phyloP scores from a whole-genome alignment of 768 basidiomycete species.

The Lentinula boryana region DNA sequence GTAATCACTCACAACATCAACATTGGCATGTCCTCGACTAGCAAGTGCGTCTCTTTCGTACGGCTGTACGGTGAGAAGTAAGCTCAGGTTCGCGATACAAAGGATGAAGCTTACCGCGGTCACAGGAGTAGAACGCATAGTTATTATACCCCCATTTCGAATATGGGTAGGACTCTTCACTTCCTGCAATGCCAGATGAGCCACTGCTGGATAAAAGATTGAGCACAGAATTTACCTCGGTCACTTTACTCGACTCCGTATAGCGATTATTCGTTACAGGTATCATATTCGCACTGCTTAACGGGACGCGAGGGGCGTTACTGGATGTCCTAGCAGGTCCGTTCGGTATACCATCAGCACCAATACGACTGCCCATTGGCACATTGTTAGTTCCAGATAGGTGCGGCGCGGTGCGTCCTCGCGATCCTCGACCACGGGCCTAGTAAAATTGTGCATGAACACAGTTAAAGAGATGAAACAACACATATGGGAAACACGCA shows the following conservation, averaged over 20 bases:
- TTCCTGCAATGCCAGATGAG: background rate
- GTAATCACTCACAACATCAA: background rate
- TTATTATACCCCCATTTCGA: background rate
- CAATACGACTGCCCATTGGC: constrained; percentile 6
- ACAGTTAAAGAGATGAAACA: background rate
- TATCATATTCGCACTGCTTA: constrained; percentile 18
- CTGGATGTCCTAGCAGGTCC: constrained; percentile 16
- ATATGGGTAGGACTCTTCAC: background rate
- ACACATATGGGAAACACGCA: background rate
- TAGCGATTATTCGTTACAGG: constrained; percentile 5
- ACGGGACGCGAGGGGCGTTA: background rate
- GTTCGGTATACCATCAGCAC: constrained; percentile 17
- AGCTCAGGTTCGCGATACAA: background rate
- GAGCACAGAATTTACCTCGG: background rate
- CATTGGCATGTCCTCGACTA: background rate
- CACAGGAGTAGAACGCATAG: background rate
- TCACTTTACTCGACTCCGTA: background rate
- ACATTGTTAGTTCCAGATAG: constrained; percentile 1
- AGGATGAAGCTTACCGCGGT: background rate
- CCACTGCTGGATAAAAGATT: background rate
- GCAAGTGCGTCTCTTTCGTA: background rate
- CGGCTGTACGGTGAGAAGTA: background rate
- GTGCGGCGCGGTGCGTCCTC: background rate
- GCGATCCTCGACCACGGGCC: constrained; percentile 17
- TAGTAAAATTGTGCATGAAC: background rate